Evolutionary conservation across 257 asterid genomes (phyloP).

Genomic region (Solanum pinnatisectum): DNA sequence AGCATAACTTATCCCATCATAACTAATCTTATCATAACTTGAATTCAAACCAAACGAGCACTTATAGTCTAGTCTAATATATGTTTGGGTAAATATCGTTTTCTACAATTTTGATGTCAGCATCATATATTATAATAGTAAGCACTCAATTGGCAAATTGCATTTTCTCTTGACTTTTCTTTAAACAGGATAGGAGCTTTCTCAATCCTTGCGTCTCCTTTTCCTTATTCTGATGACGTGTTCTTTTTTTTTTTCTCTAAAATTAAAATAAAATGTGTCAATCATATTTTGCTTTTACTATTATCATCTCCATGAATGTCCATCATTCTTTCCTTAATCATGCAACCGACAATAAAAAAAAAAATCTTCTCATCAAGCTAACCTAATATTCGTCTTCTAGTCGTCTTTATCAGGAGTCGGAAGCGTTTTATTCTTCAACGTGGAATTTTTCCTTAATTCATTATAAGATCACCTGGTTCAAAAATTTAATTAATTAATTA

Average conservation of each 20-base stretch:
- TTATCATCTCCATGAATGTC: background rate
- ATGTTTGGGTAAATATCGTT: background rate
- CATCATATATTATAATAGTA: background rate
- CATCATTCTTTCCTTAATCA: background rate
- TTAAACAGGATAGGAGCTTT: background rate
- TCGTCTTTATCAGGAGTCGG: background rate
- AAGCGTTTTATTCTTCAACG: background rate
- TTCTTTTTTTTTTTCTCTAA: background rate
- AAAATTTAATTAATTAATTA: background rate
- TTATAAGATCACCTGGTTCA: too few relatives aligned
- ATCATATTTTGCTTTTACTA: background rate
- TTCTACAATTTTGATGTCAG: background rate
- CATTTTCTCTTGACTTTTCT: background rate
- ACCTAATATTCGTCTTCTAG: background rate
- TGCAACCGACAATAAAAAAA: background rate
- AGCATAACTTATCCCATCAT: too few relatives aligned
- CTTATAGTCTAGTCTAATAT: background rate
- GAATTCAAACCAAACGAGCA: too few relatives aligned
- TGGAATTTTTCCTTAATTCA: background rate
- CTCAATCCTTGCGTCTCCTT: background rate
- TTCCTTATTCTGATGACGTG: background rate
- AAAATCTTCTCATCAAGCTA: background rate
- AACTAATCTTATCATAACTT: too few relatives aligned
- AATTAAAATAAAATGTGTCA: background rate
- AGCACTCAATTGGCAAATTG: background rate